Base-by-base conservation (phyloP, 345 rosid genomes). In the Citrus sp. region DNA sequence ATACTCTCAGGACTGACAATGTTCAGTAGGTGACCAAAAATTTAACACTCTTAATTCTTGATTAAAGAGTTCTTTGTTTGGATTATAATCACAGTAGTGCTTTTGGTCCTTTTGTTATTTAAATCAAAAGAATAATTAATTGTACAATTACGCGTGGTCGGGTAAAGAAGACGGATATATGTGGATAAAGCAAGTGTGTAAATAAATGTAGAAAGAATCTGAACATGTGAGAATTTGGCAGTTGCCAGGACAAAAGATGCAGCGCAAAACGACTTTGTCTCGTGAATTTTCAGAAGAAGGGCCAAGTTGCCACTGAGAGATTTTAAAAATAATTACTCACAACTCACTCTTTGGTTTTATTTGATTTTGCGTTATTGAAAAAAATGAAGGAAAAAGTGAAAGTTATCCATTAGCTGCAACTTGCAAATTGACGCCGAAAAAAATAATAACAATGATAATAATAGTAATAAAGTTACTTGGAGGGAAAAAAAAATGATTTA, bases 141-240 rank as follows among this genome's bases (percentile, higher is more conserved):
- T 14, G 68, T 64, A 3, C 10, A 16, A 16, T 18, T 21, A 32
- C 2, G 40, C 3, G 13, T 40, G 30, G 30, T n/a, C 22, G 30
- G 56, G 12, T 40, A 10, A 3, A 27, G 60, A 38, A 32, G n/a
- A 64, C 42, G 58, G 21, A 21, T 35, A 3, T 27, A 1, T 46
- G 21, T 70, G 73, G 59, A 70, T 70, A 70, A 70, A 38, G 25
- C 30, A 28, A 46, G 18, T 27, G 24, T 3, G 8, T 0, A 49
- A 71, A 72, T 9, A 72, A 56, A 55, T 56, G 34, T 7, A 32
- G 18, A 14, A 56, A 32, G 64, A 46, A 71, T 71, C 71, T 63
- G 40, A 61, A 55, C 76, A 78, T 55, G 80, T 63, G 76, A 71
- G 5, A 70, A 70, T 69, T 55, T 72, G 63, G 30, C 75, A 32